Evolutionary conservation across 1,284 basidiomycete species (phyloP).

Genomic region (Ceratobasidium sp.): DNA sequence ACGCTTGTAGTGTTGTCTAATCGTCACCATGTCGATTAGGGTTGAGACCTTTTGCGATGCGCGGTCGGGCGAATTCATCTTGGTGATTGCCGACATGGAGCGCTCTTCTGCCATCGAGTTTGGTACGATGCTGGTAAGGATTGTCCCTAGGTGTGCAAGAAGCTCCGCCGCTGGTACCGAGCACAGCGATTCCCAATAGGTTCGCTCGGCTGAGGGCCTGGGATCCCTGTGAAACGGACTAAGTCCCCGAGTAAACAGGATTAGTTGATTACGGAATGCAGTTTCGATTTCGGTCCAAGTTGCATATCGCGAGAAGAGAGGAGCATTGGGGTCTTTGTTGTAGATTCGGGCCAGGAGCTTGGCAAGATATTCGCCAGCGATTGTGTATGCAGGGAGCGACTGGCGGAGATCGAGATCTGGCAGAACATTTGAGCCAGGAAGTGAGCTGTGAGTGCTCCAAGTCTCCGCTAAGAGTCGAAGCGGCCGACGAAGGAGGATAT

Average conservation of each 20-base stretch:
- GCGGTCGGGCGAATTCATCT: slow-evolving; percentile 1
- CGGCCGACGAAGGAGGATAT: background rate
- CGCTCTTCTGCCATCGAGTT: slow-evolving; percentile 10
- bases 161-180: background rate
- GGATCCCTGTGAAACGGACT: background rate
- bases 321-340: slow-evolving; percentile 12
- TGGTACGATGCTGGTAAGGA: slow-evolving; percentile 4
- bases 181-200: background rate
- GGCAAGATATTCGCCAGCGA: slow-evolving; percentile 23
- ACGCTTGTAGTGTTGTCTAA: slow-evolving; percentile 1
- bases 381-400: slow-evolving; percentile 20
- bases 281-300: background rate
- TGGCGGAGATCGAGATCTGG: slow-evolving; percentile 20
- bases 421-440: background rate
- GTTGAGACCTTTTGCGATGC: slow-evolving; percentile 13
- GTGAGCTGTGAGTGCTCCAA: background rate
- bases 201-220: background rate
- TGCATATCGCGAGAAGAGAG: background rate
- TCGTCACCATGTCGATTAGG: slow-evolving; percentile 13
- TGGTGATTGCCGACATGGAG: background rate
- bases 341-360: background rate
- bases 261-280: background rate
- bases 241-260: background rate
- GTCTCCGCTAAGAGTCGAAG: background rate
- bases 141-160: background rate